A percentile compares a stretch with the other conserved stretches of the same genome.
These are phyloP conservation scores for Nakazawaea siamensis DNA, from an alignment of 805 yeast genomes.

Conservation along the genomic window DNA sequence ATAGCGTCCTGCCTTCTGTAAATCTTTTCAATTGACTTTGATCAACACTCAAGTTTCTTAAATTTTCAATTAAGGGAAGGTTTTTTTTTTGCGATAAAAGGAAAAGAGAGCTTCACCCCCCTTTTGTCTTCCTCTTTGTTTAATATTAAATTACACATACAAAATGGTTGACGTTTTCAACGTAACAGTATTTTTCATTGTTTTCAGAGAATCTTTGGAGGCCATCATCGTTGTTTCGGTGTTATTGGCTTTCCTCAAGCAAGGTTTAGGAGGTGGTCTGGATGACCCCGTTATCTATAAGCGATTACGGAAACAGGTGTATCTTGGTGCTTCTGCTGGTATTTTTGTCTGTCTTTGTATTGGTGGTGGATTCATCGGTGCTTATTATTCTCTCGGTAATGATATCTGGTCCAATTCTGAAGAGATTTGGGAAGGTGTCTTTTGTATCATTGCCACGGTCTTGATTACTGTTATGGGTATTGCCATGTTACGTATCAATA, in stretches of 20 bases:
- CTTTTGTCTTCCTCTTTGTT: too few relatives aligned
- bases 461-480: conserved; percentile 92
- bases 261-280: conserved; percentile 56
- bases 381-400: conserved; percentile 69
- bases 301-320: conserved; percentile 67
- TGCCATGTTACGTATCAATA: conserved; percentile 91
- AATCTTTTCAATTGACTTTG: too few relatives aligned
- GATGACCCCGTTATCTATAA: conserved; percentile 39
- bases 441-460: conserved; percentile 82
- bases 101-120: too few relatives aligned
- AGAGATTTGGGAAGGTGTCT: conserved; percentile 96
- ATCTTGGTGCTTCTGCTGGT: conserved; percentile 76
- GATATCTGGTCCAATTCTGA: conserved; percentile 86
- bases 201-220: conserved; percentile 89
- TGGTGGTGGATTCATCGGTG: conserved; percentile 94
- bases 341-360: conserved; percentile 69
- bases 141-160: too few relatives aligned
- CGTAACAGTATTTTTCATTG: conserved; percentile 77
- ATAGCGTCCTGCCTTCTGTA: too few relatives aligned
- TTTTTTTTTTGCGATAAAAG: too few relatives aligned
- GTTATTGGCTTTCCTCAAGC: conserved; percentile 82
- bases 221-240: conserved; percentile 91
- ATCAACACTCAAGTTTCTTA: too few relatives aligned
- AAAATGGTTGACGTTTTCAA: conserved; percentile 52
- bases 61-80: too few relatives aligned